phyloP scores from a whole-genome alignment of 2,329 filamentous ascomycete species.

The Cryphonectria naterciae region DNA sequence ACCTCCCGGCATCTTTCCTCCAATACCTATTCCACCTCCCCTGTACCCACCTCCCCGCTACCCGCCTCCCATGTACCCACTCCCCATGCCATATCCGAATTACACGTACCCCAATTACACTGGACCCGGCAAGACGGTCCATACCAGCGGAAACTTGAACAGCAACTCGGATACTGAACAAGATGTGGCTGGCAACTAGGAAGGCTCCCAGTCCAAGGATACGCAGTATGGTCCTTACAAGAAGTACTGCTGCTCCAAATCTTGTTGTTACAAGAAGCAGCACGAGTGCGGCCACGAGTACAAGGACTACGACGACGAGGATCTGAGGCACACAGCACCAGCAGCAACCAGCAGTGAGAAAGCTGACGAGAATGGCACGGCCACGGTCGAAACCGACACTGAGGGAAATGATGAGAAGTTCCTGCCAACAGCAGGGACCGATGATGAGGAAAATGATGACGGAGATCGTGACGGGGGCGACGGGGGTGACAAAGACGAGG shows the following conservation, averaged over 20 bases:
- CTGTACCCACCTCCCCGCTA: neutral
- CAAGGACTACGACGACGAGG: neutral
- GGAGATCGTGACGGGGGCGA: neutral
- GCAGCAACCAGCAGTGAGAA: neutral
- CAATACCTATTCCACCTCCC: neutral
- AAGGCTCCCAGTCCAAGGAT: neutral
- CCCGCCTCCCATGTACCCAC: too few relatives aligned
- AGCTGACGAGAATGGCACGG: neutral
- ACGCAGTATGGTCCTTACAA: neutral
- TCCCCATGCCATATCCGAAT: conserved; percentile 1
- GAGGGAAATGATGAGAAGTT: neutral
- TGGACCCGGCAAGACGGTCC: too few relatives aligned
- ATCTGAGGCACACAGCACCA: neutral
- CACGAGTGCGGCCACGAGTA: neutral
- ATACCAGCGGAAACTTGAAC: neutral
- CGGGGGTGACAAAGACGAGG: neutral
- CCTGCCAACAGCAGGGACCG: neutral
- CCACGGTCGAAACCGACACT: neutral
- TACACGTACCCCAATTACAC: neutral
- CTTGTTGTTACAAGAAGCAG: neutral
- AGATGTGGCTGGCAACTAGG: neutral
- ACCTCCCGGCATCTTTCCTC: conserved; percentile 20
- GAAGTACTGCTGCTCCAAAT: neutral
- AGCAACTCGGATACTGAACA: neutral
- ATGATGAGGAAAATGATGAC: neutral